Evolutionary conservation across 148 eudicot species (phyloP).

Genomic region (Cornus kousa): DNA sequence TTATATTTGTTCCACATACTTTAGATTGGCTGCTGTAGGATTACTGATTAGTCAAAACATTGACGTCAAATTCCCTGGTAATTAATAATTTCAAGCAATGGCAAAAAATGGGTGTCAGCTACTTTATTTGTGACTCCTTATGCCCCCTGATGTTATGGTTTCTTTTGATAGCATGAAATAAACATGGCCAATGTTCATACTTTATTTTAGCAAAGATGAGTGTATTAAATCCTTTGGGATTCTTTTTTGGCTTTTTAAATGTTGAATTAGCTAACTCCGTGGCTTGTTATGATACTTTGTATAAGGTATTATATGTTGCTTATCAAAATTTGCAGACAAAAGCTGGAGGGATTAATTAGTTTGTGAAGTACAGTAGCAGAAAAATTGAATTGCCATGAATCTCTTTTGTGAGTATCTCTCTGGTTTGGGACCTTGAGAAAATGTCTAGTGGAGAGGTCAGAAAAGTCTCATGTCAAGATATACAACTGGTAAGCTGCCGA

Average conservation of each 20-base stretch:
- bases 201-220: background rate
- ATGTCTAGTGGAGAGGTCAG: conserved; percentile 71
- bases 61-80: no score
- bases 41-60: no score
- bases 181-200: background rate
- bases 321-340: background rate
- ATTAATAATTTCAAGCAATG: no score
- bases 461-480: conserved; percentile 61
- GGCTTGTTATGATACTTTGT: background rate
- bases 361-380: background rate
- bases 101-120: no score
- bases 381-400: conserved; percentile 7
- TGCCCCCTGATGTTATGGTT: background rate
- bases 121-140: no score
- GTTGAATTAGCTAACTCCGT: conserved; percentile 2
- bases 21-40: no score
- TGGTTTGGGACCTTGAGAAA: conserved; percentile 13
- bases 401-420: conserved; percentile 14
- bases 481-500: conserved; percentile 57
- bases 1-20: no score
- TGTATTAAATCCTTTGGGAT: background rate
- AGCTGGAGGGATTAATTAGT: no score
- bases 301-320: background rate
- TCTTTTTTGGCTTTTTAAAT: background rate
- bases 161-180: background rate